Conservation (phyloP, 1,139 yeast species). For the Debaryomyces sp. region DNA sequence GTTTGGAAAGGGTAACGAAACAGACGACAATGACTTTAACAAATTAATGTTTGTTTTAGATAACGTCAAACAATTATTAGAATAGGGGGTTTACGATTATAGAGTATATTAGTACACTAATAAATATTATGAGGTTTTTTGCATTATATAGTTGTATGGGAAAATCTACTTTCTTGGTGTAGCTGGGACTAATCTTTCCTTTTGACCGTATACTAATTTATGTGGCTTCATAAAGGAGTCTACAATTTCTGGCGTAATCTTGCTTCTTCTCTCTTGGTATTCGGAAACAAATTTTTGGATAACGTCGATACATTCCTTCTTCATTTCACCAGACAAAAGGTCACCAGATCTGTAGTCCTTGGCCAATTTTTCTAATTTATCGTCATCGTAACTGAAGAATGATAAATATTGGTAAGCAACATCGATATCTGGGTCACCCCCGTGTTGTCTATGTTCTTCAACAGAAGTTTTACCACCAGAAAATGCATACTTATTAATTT, state of each 20-base stretch:
- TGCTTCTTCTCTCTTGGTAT: conserved; percentile 79
- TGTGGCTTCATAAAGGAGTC: conserved; percentile 84
- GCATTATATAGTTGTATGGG: background rate
- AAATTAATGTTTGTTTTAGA: conserved; percentile 44
- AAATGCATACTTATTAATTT: conserved; percentile 94
- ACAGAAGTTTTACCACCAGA: conserved; percentile 89
- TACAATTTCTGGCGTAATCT: conserved; percentile 65
- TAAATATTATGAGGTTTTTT: background rate
- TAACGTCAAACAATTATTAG: conserved; percentile 28
- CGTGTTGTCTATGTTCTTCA: conserved; percentile 86
- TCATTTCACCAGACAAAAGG: conserved; percentile 89
- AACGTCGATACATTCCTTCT: conserved; percentile 79
- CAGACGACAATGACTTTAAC: conserved; percentile 39
- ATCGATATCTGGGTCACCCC: conserved; percentile 96
- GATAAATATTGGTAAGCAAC: conserved; percentile 92
- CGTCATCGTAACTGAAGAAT: conserved; percentile 89
- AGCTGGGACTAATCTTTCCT: conserved; percentile 70
- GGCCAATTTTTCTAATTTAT: conserved; percentile 62
- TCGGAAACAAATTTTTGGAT: conserved; percentile 76
- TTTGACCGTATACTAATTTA: conserved; percentile 71
- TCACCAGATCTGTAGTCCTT: conserved; percentile 79
- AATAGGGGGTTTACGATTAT: background rate
- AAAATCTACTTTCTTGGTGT: conserved; percentile 48
- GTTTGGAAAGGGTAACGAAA: conserved; percentile 45
- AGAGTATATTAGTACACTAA: conserved; percentile 1